Evolutionary conservation across 305 asterid species (phyloP).

Genomic region (Euphrasia arctica): DNA sequence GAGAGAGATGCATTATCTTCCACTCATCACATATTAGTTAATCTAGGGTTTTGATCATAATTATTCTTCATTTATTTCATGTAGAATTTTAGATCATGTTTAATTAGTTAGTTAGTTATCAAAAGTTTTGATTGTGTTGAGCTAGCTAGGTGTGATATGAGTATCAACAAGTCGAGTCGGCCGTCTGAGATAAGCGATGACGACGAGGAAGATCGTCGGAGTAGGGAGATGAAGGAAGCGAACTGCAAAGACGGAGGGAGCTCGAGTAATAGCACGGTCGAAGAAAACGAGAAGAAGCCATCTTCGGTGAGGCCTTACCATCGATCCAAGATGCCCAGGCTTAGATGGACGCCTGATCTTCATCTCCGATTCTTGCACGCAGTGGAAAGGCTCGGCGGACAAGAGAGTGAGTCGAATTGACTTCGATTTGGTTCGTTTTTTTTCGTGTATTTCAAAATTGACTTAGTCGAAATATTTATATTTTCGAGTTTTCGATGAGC

Average conservation of each 20-base stretch:
- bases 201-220: conserved; percentile 15
- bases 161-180: conserved; percentile 25
- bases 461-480: neutral
- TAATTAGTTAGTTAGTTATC: conserved; percentile 25
- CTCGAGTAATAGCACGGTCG: conserved; percentile 73
- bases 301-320: conserved; percentile 61
- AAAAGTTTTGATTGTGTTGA: conserved; percentile 20
- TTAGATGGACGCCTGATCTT: conserved; percentile 81
- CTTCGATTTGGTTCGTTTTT: too few relatives aligned
- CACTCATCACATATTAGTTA: conserved; percentile 16
- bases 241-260: conserved; percentile 61
- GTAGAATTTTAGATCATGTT: conserved; percentile 19
- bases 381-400: conserved; percentile 77
- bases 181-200: conserved; percentile 27
- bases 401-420: conserved; percentile 47
- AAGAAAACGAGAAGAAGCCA: conserved; percentile 58
- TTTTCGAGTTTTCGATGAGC: conserved; percentile 26
- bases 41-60: conserved; percentile 51
- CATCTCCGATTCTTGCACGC: conserved; percentile 66
- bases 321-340: conserved; percentile 77
- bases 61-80: conserved; percentile 32
- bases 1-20: conserved; percentile 38
- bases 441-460: too few relatives aligned
- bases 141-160: neutral
- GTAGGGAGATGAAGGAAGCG: conserved; percentile 23